Conservation (phyloP, 2,329 filamentous ascomycete genomes). For the Colletotrichum theobromicola region DNA sequence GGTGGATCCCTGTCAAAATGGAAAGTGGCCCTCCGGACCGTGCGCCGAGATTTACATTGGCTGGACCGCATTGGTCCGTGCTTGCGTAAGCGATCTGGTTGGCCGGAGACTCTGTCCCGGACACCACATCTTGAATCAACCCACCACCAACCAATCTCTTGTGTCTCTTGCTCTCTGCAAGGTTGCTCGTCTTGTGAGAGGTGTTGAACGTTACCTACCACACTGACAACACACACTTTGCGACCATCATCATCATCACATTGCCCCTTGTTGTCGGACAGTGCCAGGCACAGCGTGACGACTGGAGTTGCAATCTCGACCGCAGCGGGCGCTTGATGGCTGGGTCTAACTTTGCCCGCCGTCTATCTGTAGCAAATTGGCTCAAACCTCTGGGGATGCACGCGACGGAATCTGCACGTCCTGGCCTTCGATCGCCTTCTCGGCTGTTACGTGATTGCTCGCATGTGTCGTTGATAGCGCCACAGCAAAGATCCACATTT, state of each 20-base stretch:
- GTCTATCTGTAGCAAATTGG: background rate
- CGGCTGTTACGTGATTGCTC: background rate
- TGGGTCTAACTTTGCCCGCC: background rate
- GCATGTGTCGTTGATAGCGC: background rate
- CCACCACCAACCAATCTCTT: background rate
- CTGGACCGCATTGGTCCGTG: constrained; percentile 11
- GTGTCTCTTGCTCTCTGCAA: background rate
- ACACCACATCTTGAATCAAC: background rate
- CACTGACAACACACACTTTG: background rate
- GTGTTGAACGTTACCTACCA: background rate
- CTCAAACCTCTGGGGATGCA: background rate
- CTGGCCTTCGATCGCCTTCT: background rate
- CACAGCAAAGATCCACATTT: background rate
- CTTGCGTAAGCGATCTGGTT: background rate
- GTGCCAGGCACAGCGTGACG: background rate
- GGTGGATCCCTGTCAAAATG: background rate
- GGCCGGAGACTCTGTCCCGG: constrained; percentile 19
- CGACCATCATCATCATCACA: background rate
- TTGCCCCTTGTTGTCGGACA: background rate
- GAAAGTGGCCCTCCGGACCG: background rate
- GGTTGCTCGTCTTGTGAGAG: too few species aligned
- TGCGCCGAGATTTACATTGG: constrained; percentile 3
- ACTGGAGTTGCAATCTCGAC: background rate
- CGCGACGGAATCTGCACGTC: background rate
- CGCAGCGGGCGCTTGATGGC: background rate